phyloP scores from a whole-genome alignment of 805 yeast species.

The Yarrowia phangngaensis region DNA sequence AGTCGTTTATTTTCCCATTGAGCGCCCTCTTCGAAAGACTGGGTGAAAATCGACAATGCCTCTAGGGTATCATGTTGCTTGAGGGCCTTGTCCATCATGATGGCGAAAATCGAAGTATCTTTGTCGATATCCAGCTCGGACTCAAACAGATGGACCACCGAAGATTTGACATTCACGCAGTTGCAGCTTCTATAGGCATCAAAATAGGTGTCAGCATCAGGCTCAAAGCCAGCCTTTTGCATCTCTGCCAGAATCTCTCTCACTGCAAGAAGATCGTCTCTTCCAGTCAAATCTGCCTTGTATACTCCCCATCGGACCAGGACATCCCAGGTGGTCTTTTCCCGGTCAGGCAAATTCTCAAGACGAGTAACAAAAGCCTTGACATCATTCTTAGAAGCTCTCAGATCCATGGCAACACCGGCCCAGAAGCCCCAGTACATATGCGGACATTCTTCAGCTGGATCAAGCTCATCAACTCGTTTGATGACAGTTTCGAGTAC shows the following conservation, averaged over 20 bases:
- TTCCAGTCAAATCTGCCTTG: constrained; percentile 16
- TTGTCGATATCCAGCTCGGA: constrained; percentile 37
- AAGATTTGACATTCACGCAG: constrained; percentile 28
- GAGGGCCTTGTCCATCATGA: constrained; percentile 41
- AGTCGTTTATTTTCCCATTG: constrained; percentile 43
- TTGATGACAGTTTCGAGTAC: background rate
- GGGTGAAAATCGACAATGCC: constrained; percentile 41
- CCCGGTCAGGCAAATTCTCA: background rate
- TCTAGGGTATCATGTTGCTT: constrained; percentile 34
- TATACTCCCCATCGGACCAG: constrained; percentile 40
- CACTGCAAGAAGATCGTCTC: constrained; percentile 28
- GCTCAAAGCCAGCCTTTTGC: constrained; percentile 29
- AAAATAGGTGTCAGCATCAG: constrained; percentile 35
- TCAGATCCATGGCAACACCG: constrained; percentile 3
- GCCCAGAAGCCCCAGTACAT: constrained; percentile 16
- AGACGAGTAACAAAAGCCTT: background rate
- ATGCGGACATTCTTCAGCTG: constrained; percentile 6
- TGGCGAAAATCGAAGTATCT: constrained; percentile 42
- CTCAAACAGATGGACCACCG: constrained; percentile 38
- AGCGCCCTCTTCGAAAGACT: constrained; percentile 42
- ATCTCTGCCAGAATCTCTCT: constrained; percentile 29
- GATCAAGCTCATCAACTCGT: background rate
- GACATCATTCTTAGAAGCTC: constrained; percentile 1
- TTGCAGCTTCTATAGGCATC: constrained; percentile 34
- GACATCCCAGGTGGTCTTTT: constrained; percentile 41